Percentiles rank a stretch among this genome's conserved stretches.
Evolutionary conservation across 1,284 basidiomycete genomes (phyloP).

Genomic region (Fomes fomentarius): DNA sequence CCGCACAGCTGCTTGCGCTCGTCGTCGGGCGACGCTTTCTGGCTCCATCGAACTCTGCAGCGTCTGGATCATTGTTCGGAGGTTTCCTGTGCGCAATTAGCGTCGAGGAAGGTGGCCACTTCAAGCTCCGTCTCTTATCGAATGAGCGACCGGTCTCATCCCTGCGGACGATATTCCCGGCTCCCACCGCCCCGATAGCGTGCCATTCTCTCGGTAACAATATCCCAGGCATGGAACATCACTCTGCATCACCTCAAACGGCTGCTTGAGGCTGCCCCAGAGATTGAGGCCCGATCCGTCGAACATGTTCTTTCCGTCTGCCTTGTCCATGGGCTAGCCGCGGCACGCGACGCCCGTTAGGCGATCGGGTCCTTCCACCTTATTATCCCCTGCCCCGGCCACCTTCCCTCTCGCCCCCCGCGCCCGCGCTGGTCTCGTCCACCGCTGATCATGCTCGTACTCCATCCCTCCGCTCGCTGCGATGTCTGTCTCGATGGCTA

Average conservation of each 20-base stretch:
- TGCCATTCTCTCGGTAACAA: slow-evolving; percentile 27
- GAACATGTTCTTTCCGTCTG: slow-evolving; percentile 31
- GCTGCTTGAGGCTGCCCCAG: slow-evolving; percentile 24
- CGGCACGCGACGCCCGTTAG: slow-evolving; percentile 37
- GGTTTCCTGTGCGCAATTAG: slow-evolving; percentile 18
- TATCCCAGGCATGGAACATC: slow-evolving; percentile 23
- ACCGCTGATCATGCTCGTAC: slow-evolving; percentile 43
- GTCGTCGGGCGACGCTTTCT: slow-evolving; percentile 16
- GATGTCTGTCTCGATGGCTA: slow-evolving; percentile 53
- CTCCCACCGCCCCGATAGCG: slow-evolving; percentile 24
- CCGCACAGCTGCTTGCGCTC: slow-evolving; percentile 20
- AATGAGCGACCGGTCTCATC: slow-evolving; percentile 12
- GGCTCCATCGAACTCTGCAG: slow-evolving; percentile 11
- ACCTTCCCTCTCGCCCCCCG: slow-evolving; percentile 24
- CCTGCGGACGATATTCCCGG: slow-evolving; percentile 18
- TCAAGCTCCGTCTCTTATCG: slow-evolving; percentile 27
- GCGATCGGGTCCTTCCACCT: slow-evolving; percentile 33
- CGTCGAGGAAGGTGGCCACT: slow-evolving; percentile 16
- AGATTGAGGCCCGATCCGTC: slow-evolving; percentile 34
- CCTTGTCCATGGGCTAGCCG: slow-evolving; percentile 31
- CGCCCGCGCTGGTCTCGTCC: slow-evolving; percentile 30
- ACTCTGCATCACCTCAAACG: slow-evolving; percentile 20
- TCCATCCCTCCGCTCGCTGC: slow-evolving; percentile 48
- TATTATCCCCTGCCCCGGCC: slow-evolving; percentile 30
- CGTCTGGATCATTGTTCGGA: slow-evolving; percentile 15